A percentile compares a stretch with the other conserved stretches of the same genome.
Conservation (phyloP, 2,329 filamentous ascomycete species). For the Dothistroma septosporum region DNA sequence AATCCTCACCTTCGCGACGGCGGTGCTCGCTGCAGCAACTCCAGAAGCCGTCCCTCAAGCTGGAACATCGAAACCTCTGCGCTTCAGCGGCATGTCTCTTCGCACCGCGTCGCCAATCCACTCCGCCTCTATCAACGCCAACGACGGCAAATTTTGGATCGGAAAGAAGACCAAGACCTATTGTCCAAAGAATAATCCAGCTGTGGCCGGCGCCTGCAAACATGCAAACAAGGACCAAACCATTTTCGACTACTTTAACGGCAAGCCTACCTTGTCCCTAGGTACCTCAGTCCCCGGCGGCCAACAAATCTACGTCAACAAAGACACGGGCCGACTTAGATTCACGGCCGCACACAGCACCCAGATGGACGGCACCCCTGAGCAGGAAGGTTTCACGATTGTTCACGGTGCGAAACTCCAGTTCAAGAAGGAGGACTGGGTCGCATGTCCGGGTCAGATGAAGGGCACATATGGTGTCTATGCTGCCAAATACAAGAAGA, state of each 20-base stretch:
- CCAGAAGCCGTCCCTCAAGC: background rate
- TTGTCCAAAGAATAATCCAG: slow-evolving; percentile 23
- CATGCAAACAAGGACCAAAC: slow-evolving; percentile 22
- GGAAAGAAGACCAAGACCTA: slow-evolving; percentile 28
- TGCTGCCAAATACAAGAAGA: background rate
- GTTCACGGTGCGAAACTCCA: background rate
- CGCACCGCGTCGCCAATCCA: slow-evolving; percentile 29
- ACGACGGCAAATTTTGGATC: slow-evolving; percentile 26
- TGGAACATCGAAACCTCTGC: background rate
- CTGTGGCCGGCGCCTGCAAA: slow-evolving; percentile 11
- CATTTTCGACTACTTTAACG: slow-evolving; percentile 9
- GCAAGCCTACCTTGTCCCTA: slow-evolving; percentile 17
- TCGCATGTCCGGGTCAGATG: background rate
- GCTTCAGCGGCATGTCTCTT: slow-evolving; percentile 1
- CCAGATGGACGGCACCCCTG: background rate
- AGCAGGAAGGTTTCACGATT: background rate
- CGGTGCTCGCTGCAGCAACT: background rate
- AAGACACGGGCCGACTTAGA: background rate
- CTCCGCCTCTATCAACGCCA: slow-evolving; percentile 21
- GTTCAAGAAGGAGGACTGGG: background rate
- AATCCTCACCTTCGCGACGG: background rate
- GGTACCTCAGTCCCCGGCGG: slow-evolving; percentile 29
- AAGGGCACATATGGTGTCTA: background rate
- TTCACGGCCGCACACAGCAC: background rate
- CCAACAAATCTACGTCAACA: slow-evolving; percentile 28